These are phyloP conservation scores for Clonostachys solani DNA, from an alignment of 2,329 filamentous ascomycete species.

Conservation along the genomic window DNA sequence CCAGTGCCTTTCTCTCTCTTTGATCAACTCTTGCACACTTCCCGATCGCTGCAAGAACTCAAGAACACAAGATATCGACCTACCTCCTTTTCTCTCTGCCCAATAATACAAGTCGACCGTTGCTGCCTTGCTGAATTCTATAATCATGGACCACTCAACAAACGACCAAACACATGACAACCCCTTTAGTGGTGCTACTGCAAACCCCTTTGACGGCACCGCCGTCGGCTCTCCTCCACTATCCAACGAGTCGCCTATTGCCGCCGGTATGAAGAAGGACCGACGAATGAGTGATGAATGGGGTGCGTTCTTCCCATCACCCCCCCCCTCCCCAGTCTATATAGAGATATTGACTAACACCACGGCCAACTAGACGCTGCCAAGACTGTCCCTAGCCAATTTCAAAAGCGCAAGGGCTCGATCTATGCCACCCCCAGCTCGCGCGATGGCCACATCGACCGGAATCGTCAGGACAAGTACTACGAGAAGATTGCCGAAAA, in stretches of 20 bases:
- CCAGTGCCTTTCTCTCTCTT: too few species aligned
- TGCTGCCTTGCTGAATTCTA: too few species aligned
- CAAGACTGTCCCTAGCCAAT: conserved; percentile 63
- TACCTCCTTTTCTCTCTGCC: too few species aligned
- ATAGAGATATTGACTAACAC: background rate
- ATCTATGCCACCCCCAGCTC: conserved; percentile 63
- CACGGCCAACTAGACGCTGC: conserved; percentile 45
- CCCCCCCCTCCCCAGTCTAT: background rate
- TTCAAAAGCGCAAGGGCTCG: conserved; percentile 66
- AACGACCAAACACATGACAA: too few species aligned
- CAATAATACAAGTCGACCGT: too few species aligned
- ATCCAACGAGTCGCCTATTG: conserved; percentile 21
- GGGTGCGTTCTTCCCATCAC: conserved; percentile 28
- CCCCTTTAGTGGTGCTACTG: too few species aligned
- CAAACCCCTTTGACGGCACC: too few species aligned
- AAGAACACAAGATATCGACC: too few species aligned
- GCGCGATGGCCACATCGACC: conserved; percentile 60
- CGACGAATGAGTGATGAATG: conserved; percentile 39
- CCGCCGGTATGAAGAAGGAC: conserved; percentile 18
- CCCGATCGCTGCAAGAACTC: too few species aligned
- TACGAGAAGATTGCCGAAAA: conserved; percentile 56
- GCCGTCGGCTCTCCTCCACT: background rate
- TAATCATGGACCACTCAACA: too few species aligned
- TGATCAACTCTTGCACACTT: too few species aligned
- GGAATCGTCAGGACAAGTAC: conserved; percentile 55